These are phyloP conservation scores for Epichloe hybrida DNA, from an alignment of 2,329 filamentous ascomycete species.

Conservation along the genomic window DNA sequence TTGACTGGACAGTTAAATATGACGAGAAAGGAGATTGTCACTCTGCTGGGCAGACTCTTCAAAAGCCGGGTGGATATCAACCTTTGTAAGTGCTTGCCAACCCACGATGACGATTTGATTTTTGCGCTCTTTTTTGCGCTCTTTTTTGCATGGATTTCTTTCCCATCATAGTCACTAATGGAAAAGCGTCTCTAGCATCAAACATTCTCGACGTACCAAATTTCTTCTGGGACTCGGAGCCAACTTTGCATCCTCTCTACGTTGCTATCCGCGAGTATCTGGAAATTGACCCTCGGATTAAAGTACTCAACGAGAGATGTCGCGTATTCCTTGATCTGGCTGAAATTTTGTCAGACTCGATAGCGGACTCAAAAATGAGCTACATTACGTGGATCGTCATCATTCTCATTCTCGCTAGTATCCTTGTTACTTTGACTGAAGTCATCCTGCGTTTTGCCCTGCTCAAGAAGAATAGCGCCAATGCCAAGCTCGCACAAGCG, in stretches of 20 bases:
- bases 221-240: constrained; percentile 98
- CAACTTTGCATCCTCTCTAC: constrained; percentile 88
- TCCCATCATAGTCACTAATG: not conserved
- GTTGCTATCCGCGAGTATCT: constrained; percentile 91
- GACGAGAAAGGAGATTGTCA: constrained; percentile 82
- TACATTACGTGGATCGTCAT: constrained; percentile 97
- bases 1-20: constrained; percentile 84
- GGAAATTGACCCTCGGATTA: constrained; percentile 90
- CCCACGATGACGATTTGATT: not conserved
- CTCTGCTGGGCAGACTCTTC: constrained; percentile 80
- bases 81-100: constrained; percentile 53
- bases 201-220: constrained; percentile 94
- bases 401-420: constrained; percentile 78
- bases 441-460: constrained; percentile 78
- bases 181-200: constrained; percentile 43
- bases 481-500: constrained; percentile 6
- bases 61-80: constrained; percentile 95
- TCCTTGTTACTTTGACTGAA: constrained; percentile 81
- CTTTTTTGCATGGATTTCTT: not conserved
- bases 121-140: no score
- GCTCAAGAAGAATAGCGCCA: constrained; percentile 26
- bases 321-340: constrained; percentile 92
- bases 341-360: constrained; percentile 83
- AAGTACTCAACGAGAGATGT: constrained; percentile 93
- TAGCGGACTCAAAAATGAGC: constrained; percentile 91